These are phyloP conservation scores for Globisporangium iwayamae DNA, from an alignment of 352 stramenopile species.

Conservation along the genomic window DNA sequence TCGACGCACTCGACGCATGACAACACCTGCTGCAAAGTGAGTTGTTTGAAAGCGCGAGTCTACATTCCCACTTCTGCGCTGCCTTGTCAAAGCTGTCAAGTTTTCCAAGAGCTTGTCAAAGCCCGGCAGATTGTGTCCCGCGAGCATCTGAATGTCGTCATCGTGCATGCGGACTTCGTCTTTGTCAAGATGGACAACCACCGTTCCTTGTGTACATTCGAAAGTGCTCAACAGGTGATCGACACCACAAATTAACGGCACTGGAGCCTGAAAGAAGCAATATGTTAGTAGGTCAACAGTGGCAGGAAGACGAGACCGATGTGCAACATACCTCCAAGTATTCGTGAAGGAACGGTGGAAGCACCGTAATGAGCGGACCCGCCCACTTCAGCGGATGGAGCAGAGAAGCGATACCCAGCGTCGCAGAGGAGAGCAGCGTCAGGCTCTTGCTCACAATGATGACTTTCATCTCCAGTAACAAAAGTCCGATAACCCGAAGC, in stretches of 20 bases:
- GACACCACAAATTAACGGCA: constrained; percentile 49
- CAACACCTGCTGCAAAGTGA: constrained; percentile 35
- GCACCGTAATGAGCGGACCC: constrained; percentile 44
- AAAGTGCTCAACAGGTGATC: constrained; percentile 37
- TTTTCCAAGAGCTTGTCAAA: constrained; percentile 29
- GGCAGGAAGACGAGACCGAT: neutral
- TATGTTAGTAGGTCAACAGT: neutral
- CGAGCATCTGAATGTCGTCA: constrained; percentile 25
- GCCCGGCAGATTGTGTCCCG: constrained; percentile 24
- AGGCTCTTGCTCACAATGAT: constrained; percentile 47
- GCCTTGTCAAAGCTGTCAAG: constrained; percentile 30
- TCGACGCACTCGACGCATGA: constrained; percentile 41
- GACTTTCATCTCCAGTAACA: constrained; percentile 53
- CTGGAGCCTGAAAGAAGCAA: constrained; percentile 28
- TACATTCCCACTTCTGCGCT: constrained; percentile 9
- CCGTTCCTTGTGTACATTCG: constrained; percentile 33
- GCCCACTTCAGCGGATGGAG: constrained; percentile 47
- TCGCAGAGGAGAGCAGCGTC: constrained; percentile 36
- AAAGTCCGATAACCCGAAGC: constrained; percentile 36
- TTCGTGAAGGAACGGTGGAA: constrained; percentile 46
- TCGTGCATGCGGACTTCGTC: constrained; percentile 30
- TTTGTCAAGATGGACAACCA: constrained; percentile 29
- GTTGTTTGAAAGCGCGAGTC: neutral
- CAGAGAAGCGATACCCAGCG: constrained; percentile 36
- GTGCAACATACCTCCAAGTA: constrained; percentile 43